A percentile compares a stretch with the other conserved stretches of the same genome.
These are phyloP conservation scores for Ascochyta rabiei DNA, from an alignment of 2,329 filamentous ascomycete genomes.

Conservation along the genomic window DNA sequence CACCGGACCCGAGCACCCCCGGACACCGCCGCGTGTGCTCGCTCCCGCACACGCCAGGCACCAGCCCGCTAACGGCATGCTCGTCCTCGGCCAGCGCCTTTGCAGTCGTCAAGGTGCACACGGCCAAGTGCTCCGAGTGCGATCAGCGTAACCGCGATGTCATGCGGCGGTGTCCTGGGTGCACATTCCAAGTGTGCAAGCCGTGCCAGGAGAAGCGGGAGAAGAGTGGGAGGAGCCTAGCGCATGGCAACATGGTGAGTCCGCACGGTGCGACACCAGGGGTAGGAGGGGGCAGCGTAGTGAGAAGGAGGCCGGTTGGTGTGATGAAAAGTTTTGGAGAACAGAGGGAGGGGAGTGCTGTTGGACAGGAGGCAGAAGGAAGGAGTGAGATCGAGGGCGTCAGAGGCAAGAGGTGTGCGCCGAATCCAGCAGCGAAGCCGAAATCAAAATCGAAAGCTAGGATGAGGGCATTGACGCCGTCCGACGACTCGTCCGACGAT, in stretches of 20 bases:
- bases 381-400: neutral
- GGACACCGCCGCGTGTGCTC: constrained; percentile 3
- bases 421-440: neutral
- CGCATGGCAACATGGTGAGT: constrained; percentile 33
- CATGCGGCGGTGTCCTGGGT: constrained; percentile 43
- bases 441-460: neutral
- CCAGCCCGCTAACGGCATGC: constrained; percentile 16
- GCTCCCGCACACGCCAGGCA: constrained; percentile 17
- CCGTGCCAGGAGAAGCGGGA: constrained; percentile 30
- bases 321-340: neutral
- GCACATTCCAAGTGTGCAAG: constrained; percentile 43
- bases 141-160: constrained; percentile 39
- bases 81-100: constrained; percentile 30
- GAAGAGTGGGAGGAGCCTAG: constrained; percentile 18
- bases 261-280: constrained; percentile 3
- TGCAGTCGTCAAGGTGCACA: constrained; percentile 35
- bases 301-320: constrained; percentile 2
- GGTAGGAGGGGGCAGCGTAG: neutral
- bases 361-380: neutral
- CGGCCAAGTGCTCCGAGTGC: constrained; percentile 47
- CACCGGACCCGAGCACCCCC: constrained; percentile 4
- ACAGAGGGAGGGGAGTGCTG: neutral
- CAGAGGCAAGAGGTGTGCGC: neutral
- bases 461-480: neutral
- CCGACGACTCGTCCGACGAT: constrained; percentile 9